Evolutionary conservation across 805 yeast species (phyloP).

Genomic region (Myxozyma sirexii): DNA sequence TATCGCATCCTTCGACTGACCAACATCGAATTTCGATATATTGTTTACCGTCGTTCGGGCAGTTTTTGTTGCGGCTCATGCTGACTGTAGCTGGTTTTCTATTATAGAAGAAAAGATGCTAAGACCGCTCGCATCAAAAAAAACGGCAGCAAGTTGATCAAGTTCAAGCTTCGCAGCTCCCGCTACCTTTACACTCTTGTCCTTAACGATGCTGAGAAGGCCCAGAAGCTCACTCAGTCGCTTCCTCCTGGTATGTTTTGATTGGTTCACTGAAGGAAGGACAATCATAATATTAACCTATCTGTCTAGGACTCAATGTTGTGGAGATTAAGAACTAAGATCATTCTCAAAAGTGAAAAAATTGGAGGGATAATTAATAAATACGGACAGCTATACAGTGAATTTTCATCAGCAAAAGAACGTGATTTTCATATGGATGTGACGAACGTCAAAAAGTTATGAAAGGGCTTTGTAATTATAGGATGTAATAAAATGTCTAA

Average conservation of each 20-base stretch:
- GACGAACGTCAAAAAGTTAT: slow-evolving; percentile 5
- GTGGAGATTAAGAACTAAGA: slow-evolving; percentile 28
- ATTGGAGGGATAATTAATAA: not conserved
- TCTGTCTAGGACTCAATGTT: slow-evolving; percentile 27
- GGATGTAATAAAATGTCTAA: slow-evolving; percentile 3
- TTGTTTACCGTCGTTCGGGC: not conserved
- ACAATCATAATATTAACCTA: not conserved
- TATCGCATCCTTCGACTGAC: too few species aligned
- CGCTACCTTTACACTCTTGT: slow-evolving; percentile 92
- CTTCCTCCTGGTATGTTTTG: slow-evolving; percentile 69
- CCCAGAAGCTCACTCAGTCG: slow-evolving; percentile 96
- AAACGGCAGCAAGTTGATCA: slow-evolving; percentile 91
- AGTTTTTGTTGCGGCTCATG: too few species aligned
- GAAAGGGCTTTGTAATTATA: slow-evolving; percentile 16
- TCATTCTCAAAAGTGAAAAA: not conserved
- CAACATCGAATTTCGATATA: not conserved
- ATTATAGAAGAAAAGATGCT: slow-evolving; percentile 73
- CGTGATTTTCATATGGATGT: not conserved
- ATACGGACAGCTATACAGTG: not conserved
- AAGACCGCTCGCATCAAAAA: slow-evolving; percentile 91
- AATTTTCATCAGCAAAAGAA: not conserved
- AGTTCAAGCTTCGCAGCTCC: slow-evolving; percentile 98
- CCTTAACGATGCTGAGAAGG: slow-evolving; percentile 94
- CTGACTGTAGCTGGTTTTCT: not conserved
- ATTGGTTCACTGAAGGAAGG: not conserved